Evolutionary conservation across 306 rosid genomes (phyloP).

Genomic region (Citrullus amarus): DNA sequence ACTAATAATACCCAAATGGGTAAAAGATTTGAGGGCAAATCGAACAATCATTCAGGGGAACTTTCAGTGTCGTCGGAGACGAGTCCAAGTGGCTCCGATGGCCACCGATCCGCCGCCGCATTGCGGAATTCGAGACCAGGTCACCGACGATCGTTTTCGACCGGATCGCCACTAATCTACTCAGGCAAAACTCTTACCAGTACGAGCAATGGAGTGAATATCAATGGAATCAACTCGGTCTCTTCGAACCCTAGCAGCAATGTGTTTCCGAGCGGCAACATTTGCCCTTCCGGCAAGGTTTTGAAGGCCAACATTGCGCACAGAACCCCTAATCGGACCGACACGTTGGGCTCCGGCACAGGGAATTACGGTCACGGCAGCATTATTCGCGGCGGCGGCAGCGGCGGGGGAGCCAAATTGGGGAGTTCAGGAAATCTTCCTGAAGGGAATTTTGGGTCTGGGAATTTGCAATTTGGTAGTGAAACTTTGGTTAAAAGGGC

Average conservation of each 20-base stretch:
- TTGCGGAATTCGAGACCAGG: constrained; percentile 32
- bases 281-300: constrained; percentile 61
- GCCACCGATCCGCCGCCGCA: constrained; percentile 32
- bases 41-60: constrained; percentile 41
- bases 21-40: constrained; percentile 29
- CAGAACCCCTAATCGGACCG: constrained; percentile 40
- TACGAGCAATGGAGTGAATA: constrained; percentile 12
- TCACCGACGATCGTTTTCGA: constrained; percentile 75
- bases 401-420: constrained; percentile 34
- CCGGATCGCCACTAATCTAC: constrained; percentile 70
- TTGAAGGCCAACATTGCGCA: constrained; percentile 30
- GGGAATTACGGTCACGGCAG: constrained; percentile 82
- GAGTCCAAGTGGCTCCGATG: constrained; percentile 24
- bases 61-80: constrained; percentile 28
- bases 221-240: constrained; percentile 20
- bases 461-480: constrained; percentile 12
- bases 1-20: constrained; percentile 21
- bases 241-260: constrained; percentile 18
- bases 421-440: constrained; percentile 7
- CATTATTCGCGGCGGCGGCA: constrained; percentile 47
- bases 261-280: constrained; percentile 55
- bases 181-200: constrained; percentile 34
- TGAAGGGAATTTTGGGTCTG: constrained; percentile 15
- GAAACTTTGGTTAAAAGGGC: constrained; percentile 26
- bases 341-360: constrained; percentile 60